A percentile compares a stretch with the other conserved stretches of the same genome.
These are phyloP conservation scores for Xerocomellus intermedius DNA, from an alignment of 768 basidiomycete genomes.

Conservation along the genomic window DNA sequence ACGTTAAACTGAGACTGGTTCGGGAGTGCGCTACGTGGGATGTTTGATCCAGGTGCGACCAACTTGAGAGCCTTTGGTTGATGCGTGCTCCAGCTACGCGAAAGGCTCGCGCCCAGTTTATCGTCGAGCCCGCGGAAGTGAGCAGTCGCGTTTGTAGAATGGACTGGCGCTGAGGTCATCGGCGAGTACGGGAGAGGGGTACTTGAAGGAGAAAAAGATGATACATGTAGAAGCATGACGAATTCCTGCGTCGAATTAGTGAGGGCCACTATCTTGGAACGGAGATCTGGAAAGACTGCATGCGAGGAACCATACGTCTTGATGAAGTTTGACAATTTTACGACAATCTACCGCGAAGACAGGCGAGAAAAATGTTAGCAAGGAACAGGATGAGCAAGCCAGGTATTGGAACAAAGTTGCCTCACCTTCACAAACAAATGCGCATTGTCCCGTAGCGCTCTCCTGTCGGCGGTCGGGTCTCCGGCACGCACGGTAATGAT, in stretches of 20 bases:
- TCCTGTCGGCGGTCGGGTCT: constrained; percentile 53
- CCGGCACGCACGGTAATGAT: constrained; percentile 59
- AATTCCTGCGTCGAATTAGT: constrained; percentile 86
- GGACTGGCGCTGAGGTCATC: constrained; percentile 35
- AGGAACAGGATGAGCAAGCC: not conserved
- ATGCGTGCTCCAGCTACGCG: constrained; percentile 58
- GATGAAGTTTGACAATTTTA: constrained; percentile 71
- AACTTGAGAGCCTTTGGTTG: constrained; percentile 43
- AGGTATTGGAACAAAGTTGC: not conserved
- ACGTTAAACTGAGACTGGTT: constrained; percentile 46
- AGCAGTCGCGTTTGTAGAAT: constrained; percentile 10
- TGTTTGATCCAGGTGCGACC: constrained; percentile 31
- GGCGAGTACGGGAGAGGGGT: constrained; percentile 62
- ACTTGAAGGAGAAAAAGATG: constrained; percentile 66
- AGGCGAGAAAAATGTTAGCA: constrained; percentile 2
- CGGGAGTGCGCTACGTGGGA: constrained; percentile 55
- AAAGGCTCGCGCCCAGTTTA: constrained; percentile 51
- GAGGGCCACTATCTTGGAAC: constrained; percentile 70
- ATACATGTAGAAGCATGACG: constrained; percentile 81
- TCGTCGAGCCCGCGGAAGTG: constrained; percentile 39
- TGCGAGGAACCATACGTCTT: constrained; percentile 58
- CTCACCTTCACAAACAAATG: constrained; percentile 79
- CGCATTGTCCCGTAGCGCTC: constrained; percentile 70
- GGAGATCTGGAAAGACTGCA: constrained; percentile 58
- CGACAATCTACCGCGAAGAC: constrained; percentile 56